phyloP scores from a whole-genome alignment of 1,139 yeast genomes.

The Pneumocystis oryctolagi region DNA sequence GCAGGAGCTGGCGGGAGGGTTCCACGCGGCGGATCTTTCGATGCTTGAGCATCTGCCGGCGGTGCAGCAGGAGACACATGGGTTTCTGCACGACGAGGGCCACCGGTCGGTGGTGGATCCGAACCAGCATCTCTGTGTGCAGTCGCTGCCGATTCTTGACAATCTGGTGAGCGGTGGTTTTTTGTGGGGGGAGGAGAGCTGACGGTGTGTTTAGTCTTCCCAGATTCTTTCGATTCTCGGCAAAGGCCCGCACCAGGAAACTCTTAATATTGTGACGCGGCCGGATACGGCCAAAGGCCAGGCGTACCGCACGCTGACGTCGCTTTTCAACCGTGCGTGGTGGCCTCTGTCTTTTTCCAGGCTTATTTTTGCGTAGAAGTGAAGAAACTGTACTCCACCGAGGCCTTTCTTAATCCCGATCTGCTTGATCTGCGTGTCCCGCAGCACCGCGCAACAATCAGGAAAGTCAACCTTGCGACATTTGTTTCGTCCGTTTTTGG shows the following conservation, averaged over 20 bases:
- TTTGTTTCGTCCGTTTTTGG: conserved; percentile 76
- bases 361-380: conserved; percentile 33
- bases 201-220: conserved; percentile 31
- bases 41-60: neutral
- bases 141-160: neutral
- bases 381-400: conserved; percentile 32
- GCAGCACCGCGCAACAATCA: conserved; percentile 34
- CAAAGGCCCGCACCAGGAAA: conserved; percentile 56
- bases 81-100: neutral
- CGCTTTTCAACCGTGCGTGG: conserved; percentile 46
- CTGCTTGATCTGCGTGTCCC: conserved; percentile 26
- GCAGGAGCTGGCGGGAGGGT: neutral
- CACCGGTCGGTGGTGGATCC: neutral
- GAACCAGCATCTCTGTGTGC: neutral
- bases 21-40: neutral
- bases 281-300: conserved; percentile 62
- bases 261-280: conserved; percentile 55
- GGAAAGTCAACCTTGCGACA: conserved; percentile 77
- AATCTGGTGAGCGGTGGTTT: neutral
- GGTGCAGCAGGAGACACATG: neutral
- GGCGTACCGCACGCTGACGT: conserved; percentile 55
- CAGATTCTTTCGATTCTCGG: conserved; percentile 59
- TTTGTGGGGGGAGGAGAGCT: neutral
- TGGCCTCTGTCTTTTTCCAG: neutral
- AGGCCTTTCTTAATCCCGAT: conserved; percentile 44